Percentiles rank a stretch among this genome's conserved stretches.
Evolutionary conservation across 106 monocot genomes (phyloP).

Genomic region (Dioscorea alata): DNA sequence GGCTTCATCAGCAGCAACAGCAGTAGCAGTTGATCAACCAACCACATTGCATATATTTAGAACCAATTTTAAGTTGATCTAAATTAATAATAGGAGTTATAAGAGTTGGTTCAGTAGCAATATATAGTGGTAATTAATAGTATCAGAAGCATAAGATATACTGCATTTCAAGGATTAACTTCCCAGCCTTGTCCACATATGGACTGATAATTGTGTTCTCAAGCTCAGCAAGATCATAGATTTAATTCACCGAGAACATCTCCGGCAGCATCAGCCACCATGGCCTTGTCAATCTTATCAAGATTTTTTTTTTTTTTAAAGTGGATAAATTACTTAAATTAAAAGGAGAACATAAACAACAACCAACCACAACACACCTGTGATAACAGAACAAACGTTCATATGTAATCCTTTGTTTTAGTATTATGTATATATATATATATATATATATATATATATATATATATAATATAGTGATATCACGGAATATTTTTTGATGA

Average conservation of each 20-base stretch:
- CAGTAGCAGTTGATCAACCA: background rate
- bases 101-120: background rate
- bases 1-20: background rate
- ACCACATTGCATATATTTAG: no score
- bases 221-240: constrained; percentile 18
- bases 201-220: constrained; percentile 16
- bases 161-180: constrained; percentile 25
- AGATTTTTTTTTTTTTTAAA: no score
- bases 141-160: background rate
- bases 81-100: background rate
- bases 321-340: no score
- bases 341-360: no score
- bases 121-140: no score
- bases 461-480: no score
- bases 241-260: constrained; percentile 29
- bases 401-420: no score
- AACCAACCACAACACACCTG: no score
- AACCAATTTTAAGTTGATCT: background rate
- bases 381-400: no score
- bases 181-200: constrained; percentile 34
- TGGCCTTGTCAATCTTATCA: constrained; percentile 28
- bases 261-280: constrained; percentile 20
- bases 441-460: no score
- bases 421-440: no score
- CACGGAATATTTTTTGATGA: no score